Base-by-base conservation (phyloP, 371 early-diverging fungal genomes). In the Entomophthora muscae region DNA sequence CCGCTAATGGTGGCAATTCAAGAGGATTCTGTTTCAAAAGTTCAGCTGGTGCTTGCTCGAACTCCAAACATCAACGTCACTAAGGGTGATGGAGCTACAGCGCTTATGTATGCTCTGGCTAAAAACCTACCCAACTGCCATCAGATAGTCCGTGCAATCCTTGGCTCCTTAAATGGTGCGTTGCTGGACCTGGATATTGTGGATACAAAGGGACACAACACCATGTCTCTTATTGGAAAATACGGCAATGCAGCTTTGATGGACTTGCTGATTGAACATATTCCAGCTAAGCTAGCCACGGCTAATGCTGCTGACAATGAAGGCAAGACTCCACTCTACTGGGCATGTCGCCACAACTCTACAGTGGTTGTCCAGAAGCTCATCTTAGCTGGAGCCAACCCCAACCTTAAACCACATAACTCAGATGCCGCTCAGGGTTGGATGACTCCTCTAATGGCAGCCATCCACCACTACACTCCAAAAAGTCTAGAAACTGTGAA, bases 331-430 rank as follows among this genome's bases (percentile, higher is more conserved):
- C 72, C 72, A 0, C 63, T 80, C 3, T 67, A 67, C 3, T 30
- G 72, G 31, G 76, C 75, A 28, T 66, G 71, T 53, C 53, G 31
- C 23, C 33, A 67, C 17, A 73, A 72, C 29, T 61, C 71, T 51
- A 57, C 61, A 12, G 32, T 67, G 7, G 68, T 68, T 7, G 69
- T 76, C 13, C 57, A 61, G 3, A 21, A 17, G 0, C 32, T 81
- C 32, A 32, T 81, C 17, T 27, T 53, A 22, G 42, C 66, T 27
- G 69, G 72, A 3, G 76, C 73, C 1, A 64, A 72, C n/a, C 67
- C 69, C 2, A 68, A 74, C 53, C 3, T 56, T 56, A 22, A 64
- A 21, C n/a, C n/a, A n/a, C n/a, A n/a, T n/a, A n/a, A n/a, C n/a
- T n/a, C n/a, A n/a, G n/a, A n/a, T n/a, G n/a, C n/a, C n/a, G n/a